Conservation (phyloP, 768 basidiomycete genomes). For the Lactarius quietus region DNA sequence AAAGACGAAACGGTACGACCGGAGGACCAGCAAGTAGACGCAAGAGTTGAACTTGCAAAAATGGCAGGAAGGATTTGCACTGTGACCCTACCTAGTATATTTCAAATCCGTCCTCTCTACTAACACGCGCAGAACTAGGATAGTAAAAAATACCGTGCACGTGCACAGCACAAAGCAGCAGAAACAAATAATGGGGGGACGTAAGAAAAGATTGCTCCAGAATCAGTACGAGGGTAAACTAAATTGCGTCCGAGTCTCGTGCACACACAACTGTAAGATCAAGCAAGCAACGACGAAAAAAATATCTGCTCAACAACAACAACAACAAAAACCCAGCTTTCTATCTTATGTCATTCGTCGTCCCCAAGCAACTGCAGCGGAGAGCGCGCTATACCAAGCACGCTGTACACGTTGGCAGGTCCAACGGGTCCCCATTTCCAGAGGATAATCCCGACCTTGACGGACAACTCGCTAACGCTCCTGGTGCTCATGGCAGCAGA, state of each 20-base stretch:
- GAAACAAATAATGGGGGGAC: too few relatives aligned
- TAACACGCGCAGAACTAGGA: neutral
- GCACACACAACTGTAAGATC: neutral
- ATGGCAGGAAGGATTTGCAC: neutral
- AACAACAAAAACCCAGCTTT: neutral
- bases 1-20: too few relatives aligned
- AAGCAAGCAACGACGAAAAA: neutral
- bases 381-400: constrained; percentile 10
- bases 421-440: constrained; percentile 5
- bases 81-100: neutral
- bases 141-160: neutral
- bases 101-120: neutral
- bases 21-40: neutral
- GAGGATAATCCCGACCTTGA: neutral
- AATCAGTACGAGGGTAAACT: neutral
- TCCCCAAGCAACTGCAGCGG: neutral
- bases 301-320: too few relatives aligned
- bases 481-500: neutral
- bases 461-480: neutral
- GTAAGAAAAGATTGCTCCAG: neutral
- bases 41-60: too few relatives aligned
- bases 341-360: neutral
- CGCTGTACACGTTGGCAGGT: constrained; percentile 22
- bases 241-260: neutral
- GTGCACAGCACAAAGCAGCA: neutral